Evolutionary conservation across 805 yeast genomes (phyloP).

Genomic region (Saccharomycopsis capsularis): DNA sequence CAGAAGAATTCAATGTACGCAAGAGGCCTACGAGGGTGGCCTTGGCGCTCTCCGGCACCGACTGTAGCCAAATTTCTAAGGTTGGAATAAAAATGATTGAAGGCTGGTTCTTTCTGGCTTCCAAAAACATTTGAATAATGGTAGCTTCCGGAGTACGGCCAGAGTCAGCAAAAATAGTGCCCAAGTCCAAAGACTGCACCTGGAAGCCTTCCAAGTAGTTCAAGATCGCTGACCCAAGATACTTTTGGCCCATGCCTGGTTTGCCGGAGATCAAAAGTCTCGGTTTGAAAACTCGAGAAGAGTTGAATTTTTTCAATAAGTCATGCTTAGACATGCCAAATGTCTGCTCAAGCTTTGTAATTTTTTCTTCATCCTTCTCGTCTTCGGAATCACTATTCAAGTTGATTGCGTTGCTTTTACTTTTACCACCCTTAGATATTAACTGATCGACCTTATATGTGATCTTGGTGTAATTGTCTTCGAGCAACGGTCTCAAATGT

Average conservation of each 20-base stretch:
- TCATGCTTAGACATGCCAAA: conserved; percentile 68
- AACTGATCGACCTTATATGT: conserved; percentile 44
- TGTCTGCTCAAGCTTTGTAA: conserved; percentile 7
- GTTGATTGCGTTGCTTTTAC: conserved; percentile 21
- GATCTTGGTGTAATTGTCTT: conserved; percentile 41
- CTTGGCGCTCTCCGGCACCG: conserved; percentile 61
- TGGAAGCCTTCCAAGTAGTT: conserved; percentile 84
- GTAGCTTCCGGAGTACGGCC: conserved; percentile 77
- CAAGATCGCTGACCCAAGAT: conserved; percentile 73
- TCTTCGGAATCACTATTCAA: conserved; percentile 1
- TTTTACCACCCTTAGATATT: conserved; percentile 42
- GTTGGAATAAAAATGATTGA: conserved; percentile 79
- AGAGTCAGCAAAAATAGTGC: conserved; percentile 68
- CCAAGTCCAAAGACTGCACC: conserved; percentile 78
- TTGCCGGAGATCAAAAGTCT: conserved; percentile 67
- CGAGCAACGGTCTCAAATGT: conserved; percentile 56
- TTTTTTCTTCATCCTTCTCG: conserved; percentile 25
- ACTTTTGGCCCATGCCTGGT: conserved; percentile 80
- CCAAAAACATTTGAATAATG: conserved; percentile 75
- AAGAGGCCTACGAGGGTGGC: conserved; percentile 67
- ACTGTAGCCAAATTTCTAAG: conserved; percentile 65
- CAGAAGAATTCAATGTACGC: conserved; percentile 61
- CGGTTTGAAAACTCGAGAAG: conserved; percentile 73
- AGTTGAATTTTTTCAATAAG: conserved; percentile 40
- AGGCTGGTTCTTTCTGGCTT: conserved; percentile 86